A percentile compares a stretch with the other conserved stretches of the same genome.
phyloP scores from a whole-genome alignment of 2,329 filamentous ascomycete genomes.

The Teratosphaeria destructans region DNA sequence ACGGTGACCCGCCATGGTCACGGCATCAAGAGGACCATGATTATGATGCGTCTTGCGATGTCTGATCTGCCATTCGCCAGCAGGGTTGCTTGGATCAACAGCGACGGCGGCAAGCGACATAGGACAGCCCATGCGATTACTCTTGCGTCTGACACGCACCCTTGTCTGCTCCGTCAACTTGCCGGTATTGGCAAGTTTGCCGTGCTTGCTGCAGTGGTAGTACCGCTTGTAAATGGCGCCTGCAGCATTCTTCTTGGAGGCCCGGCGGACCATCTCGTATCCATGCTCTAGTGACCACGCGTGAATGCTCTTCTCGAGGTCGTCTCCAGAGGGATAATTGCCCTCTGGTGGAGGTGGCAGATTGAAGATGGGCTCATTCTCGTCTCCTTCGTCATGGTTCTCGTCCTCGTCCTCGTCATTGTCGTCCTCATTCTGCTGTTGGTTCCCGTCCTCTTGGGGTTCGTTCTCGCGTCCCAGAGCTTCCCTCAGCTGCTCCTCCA shows the following conservation, averaged over 20 bases:
- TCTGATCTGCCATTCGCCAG: constrained; percentile 23
- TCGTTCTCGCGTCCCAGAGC: constrained; percentile 12
- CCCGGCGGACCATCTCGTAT: constrained; percentile 24
- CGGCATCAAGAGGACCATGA: constrained; percentile 20
- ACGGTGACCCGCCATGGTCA: constrained; percentile 21
- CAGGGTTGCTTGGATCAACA: constrained; percentile 19
- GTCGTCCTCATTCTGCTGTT: constrained; percentile 10
- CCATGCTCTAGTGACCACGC: constrained; percentile 25
- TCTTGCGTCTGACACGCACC: constrained; percentile 19
- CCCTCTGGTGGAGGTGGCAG: constrained; percentile 23
- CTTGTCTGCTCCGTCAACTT: constrained; percentile 17
- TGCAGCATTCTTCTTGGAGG: constrained; percentile 24
- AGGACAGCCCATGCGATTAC: constrained; percentile 21
- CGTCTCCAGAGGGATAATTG: constrained; percentile 16
- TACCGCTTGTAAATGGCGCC: constrained; percentile 25
- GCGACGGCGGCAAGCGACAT: constrained; percentile 24
- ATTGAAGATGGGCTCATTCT: constrained; percentile 20
- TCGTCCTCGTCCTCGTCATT: constrained; percentile 15
- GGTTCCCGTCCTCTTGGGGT: constrained; percentile 2
- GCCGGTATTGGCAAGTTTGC: constrained; percentile 15
- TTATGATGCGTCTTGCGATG: constrained; percentile 25
- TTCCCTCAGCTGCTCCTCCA: constrained; percentile 18
- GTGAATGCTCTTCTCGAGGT: constrained; percentile 22
- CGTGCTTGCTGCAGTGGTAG: constrained; percentile 25
- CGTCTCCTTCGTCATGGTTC: constrained; percentile 5